phyloP scores from a whole-genome alignment of 176 grass and related monocot genomes.

The Olyra latifolia region DNA sequence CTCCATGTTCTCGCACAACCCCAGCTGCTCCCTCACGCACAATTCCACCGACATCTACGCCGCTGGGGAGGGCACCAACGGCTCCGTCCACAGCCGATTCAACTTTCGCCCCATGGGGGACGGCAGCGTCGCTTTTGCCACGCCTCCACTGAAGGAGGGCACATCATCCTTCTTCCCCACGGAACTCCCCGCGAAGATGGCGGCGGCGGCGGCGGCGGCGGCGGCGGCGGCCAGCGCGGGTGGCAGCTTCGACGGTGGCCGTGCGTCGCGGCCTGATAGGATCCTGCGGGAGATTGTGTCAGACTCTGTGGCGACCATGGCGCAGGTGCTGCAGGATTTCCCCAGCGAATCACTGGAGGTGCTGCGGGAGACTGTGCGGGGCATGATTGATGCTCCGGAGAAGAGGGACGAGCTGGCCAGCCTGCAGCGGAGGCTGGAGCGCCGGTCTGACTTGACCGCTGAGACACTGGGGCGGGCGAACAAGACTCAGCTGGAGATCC shows the following conservation, averaged over 20 bases:
- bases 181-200: constrained; percentile 71
- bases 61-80: constrained; percentile 94
- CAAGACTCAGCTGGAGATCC: constrained; percentile 81
- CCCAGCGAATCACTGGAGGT: constrained; percentile 62
- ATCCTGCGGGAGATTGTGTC: constrained; percentile 69
- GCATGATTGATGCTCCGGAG: constrained; percentile 63
- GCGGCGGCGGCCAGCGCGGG: constrained; percentile 31
- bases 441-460: constrained; percentile 61
- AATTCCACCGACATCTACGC: constrained; percentile 96
- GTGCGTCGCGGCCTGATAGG: constrained; percentile 50
- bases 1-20: constrained; percentile 97
- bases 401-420: constrained; percentile 78
- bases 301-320: constrained; percentile 56
- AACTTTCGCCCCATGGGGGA: constrained; percentile 89
- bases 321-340: constrained; percentile 71
- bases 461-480: constrained; percentile 65
- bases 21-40: constrained; percentile 91
- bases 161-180: constrained; percentile 79
- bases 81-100: constrained; percentile 95
- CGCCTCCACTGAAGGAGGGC: constrained; percentile 46
- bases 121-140: constrained; percentile 82
- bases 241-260: constrained; percentile 64
- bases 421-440: constrained; percentile 74
- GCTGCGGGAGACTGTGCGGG: constrained; percentile 49
- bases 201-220: neutral